These are phyloP conservation scores for Canavalia gladiata DNA, from an alignment of 306 rosid species.

Conservation along the genomic window DNA sequence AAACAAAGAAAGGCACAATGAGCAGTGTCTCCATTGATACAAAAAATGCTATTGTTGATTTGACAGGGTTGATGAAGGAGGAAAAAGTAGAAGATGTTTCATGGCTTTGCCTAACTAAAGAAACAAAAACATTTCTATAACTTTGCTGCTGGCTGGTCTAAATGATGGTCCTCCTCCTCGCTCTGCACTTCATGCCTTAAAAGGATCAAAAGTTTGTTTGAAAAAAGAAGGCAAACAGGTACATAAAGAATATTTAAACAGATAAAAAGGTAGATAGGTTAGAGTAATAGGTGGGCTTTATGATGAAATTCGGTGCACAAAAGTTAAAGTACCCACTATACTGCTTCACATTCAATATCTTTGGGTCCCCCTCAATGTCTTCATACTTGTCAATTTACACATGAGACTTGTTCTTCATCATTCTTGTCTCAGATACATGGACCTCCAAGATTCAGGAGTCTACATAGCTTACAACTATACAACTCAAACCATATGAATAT, in stretches of 20 bases:
- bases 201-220: slow-evolving; percentile 56
- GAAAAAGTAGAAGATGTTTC: slow-evolving; percentile 45
- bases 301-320: slow-evolving; percentile 61
- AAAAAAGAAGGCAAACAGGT: slow-evolving; percentile 37
- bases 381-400: slow-evolving; percentile 25
- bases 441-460: not conserved
- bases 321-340: slow-evolving; percentile 33
- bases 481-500: not conserved
- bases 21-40: not conserved
- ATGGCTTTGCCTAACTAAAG: slow-evolving; percentile 48
- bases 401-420: not conserved
- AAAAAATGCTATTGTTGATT: not conserved
- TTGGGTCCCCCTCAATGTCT: slow-evolving; percentile 49
- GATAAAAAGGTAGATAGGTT: slow-evolving; percentile 31
- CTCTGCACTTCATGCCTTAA: slow-evolving; percentile 60
- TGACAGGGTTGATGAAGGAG: slow-evolving; percentile 1
- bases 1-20: not conserved
- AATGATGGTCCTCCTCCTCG: slow-evolving; percentile 50
- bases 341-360: slow-evolving; percentile 16
- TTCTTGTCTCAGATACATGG: too few species aligned
- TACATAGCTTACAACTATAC: too few species aligned
- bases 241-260: slow-evolving; percentile 41
- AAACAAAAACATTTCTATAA: slow-evolving; percentile 40
- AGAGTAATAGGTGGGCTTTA: slow-evolving; percentile 48
- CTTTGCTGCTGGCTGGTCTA: slow-evolving; percentile 46